phyloP scores from a whole-genome alignment of 148 eudicot genomes.

The Vaccinium corymbosum region DNA sequence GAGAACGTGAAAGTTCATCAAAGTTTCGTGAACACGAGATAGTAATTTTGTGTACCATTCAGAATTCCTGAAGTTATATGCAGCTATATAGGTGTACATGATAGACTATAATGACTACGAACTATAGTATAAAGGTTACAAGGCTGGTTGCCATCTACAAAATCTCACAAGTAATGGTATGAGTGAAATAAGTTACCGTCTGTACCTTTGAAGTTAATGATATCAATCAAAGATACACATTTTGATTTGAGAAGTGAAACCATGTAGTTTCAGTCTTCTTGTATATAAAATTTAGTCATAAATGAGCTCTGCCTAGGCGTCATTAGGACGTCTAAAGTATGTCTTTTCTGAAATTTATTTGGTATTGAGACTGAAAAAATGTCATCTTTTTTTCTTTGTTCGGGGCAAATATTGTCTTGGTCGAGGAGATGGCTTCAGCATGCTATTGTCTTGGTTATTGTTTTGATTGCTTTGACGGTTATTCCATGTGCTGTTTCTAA shows the following conservation, averaged over 20 bases:
- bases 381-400: neutral
- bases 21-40: neutral
- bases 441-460: constrained; percentile 1
- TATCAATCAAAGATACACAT: neutral
- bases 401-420: neutral
- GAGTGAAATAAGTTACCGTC: neutral
- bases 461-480: neutral
- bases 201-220: neutral
- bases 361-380: neutral
- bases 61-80: neutral
- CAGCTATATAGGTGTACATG: neutral
- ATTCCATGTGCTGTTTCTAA: neutral
- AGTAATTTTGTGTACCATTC: neutral
- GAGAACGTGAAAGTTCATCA: neutral
- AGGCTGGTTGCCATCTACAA: neutral
- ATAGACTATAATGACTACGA: neutral
- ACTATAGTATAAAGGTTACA: neutral
- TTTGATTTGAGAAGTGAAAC: neutral
- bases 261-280: constrained; percentile 2
- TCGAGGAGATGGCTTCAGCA: neutral
- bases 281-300: neutral
- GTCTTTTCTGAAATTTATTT: neutral
- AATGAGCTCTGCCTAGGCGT: constrained; percentile 7
- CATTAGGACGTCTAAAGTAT: neutral
- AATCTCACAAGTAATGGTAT: neutral